Conservation (phyloP, 495 filamentous ascomycete genomes). For the Rhypophila decipiens region DNA sequence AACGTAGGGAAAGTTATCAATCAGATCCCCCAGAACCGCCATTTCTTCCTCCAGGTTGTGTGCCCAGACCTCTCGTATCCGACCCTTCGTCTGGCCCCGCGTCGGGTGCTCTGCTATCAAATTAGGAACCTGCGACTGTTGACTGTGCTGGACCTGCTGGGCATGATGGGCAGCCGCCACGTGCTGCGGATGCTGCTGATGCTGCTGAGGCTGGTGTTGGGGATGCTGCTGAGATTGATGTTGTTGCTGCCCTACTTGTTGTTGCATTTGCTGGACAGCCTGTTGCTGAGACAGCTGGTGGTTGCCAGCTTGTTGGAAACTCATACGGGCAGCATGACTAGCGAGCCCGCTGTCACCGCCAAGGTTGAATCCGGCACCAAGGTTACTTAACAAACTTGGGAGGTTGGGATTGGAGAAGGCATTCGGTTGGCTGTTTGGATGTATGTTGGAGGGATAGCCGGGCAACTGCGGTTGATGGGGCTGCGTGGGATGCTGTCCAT, state of each 20-base stretch:
- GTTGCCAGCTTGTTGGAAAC: slow-evolving; percentile 71
- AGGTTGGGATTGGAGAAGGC: slow-evolving; percentile 60
- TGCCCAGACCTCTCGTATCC: slow-evolving; percentile 94
- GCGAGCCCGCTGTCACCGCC: slow-evolving; percentile 74
- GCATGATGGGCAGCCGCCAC: slow-evolving; percentile 6
- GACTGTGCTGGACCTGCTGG: slow-evolving; percentile 21
- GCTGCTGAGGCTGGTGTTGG: slow-evolving; percentile 38
- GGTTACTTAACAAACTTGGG: slow-evolving; percentile 49
- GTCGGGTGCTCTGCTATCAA: slow-evolving; percentile 35
- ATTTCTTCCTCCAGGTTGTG: slow-evolving; percentile 89
- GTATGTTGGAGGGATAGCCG: slow-evolving; percentile 38
- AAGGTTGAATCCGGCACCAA: slow-evolving; percentile 47
- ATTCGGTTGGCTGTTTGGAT: slow-evolving; percentile 60
- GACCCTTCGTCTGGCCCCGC: slow-evolving; percentile 49
- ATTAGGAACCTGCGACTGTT: slow-evolving; percentile 46
- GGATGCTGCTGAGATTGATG: slow-evolving; percentile 50
- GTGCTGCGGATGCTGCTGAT: slow-evolving; percentile 39
- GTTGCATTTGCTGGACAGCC: slow-evolving; percentile 22
- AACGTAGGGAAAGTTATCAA: slow-evolving; percentile 89
- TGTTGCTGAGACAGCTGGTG: slow-evolving; percentile 63
- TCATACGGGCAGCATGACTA: slow-evolving; percentile 83
- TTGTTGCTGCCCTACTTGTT: slow-evolving; percentile 18
- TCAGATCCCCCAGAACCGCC: slow-evolving; percentile 65
- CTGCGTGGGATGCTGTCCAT: slow-evolving; percentile 37
- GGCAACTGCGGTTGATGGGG: slow-evolving; percentile 33